Base-by-base conservation (phyloP, 169 alveolate species). In the Plasmodium reichenowi region DNA sequence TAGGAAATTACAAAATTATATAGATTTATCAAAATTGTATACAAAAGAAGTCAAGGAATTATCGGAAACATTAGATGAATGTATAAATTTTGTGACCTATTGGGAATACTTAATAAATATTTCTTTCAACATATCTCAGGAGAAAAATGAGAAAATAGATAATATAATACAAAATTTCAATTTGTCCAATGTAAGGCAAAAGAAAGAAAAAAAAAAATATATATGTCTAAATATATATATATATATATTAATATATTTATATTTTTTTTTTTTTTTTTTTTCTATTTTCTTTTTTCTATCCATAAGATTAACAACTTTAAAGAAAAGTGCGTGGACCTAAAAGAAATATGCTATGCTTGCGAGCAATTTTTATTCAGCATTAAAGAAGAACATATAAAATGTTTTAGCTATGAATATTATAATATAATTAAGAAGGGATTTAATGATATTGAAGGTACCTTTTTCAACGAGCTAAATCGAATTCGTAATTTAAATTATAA, bases 351-450 rank as follows among this genome's bases (percentile, higher is more conserved):
- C 59, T 83, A 12, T 48, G 91, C 91, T 20, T 83, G 91, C 50
- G 66, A 83, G 26, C 91, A 83, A 24, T 83, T 83, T 62, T 50
- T 83, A 29, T 83, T 83, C 26, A 54, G 85, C 24, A 63, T 83
- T 26, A 83, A 68, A 54, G 91, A 83, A 60, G 85, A 83, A 22
- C 85, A 83, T 50, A 83, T 83, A 68, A 67, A 45, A 32, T 38
- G 85, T 6, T 72, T 83, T 47, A 83, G 76, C 17, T 83, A 68
- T 43, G 91, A 83, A 59, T 52, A 83, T 48, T 83, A 83, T 15
- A 45, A 83, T 66, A 68, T 83, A 83, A 83, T 83, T 47, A 83
- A 83, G 20, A 83, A 83, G 48, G 91, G 91, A n/a, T 83, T 83
- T 63, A 70, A 83, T 17, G 91, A 83, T 50, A 83, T 83, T n/a